phyloP scores from a whole-genome alignment of 2,329 filamentous ascomycete species.

The Fusarium temperatum region DNA sequence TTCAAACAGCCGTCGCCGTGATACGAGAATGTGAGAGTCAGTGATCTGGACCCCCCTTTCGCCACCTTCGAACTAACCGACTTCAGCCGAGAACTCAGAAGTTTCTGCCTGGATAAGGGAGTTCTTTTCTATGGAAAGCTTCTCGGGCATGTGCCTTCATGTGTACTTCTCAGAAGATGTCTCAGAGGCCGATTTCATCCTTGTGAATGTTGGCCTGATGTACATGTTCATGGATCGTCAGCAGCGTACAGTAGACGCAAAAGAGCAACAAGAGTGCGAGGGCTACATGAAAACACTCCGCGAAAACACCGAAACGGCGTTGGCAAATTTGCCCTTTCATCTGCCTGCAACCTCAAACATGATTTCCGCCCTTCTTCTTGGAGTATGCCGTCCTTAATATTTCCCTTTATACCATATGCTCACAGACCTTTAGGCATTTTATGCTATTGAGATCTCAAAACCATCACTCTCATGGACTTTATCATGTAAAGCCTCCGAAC shows the following conservation, averaged over 20 bases:
- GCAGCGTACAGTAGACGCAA: conserved; percentile 3
- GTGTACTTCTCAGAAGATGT: conserved; percentile 47
- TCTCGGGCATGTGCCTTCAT: conserved; percentile 46
- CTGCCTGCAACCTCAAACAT: conserved; percentile 44
- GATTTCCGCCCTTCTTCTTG: conserved; percentile 38
- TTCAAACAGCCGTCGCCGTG: conserved; percentile 35
- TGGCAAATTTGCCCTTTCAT: conserved; percentile 45
- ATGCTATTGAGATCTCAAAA: conserved; percentile 46
- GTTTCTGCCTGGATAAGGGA: conserved; percentile 43
- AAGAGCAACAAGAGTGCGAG: conserved; percentile 39
- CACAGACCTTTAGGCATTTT: conserved; percentile 39
- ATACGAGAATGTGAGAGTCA: conserved; percentile 35
- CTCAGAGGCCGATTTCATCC: conserved; percentile 46
- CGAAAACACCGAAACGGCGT: conserved; percentile 45
- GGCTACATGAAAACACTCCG: conserved; percentile 39
- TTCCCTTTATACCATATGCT: background rate
- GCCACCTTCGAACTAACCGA: background rate
- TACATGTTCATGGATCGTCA: conserved; percentile 43
- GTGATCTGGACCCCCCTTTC: background rate
- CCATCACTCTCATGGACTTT: conserved; percentile 46
- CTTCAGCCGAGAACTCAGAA: conserved; percentile 35
- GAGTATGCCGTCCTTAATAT: conserved; percentile 14
- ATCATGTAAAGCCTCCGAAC: conserved; percentile 45
- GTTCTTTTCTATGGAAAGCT: conserved; percentile 43
- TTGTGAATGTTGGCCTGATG: conserved; percentile 46